A percentile compares a stretch with the other conserved stretches of the same genome.
Evolutionary conservation across 2,329 filamentous ascomycete genomes (phyloP).

Genomic region (Claviceps africana): DNA sequence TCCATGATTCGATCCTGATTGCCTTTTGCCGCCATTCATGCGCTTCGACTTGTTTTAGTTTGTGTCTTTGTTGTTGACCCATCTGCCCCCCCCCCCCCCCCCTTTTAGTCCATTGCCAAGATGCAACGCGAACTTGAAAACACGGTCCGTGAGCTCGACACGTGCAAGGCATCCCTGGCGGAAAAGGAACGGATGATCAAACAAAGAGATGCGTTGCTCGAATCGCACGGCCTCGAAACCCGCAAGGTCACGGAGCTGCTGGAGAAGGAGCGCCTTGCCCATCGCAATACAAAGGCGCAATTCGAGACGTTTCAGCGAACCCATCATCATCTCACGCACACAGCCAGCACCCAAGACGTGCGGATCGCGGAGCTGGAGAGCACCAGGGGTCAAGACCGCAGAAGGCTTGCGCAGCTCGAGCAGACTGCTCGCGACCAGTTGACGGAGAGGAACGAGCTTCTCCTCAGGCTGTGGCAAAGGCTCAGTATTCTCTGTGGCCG

Average conservation of each 20-base stretch:
- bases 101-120: conserved; percentile 58
- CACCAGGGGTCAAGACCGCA: conserved; percentile 62
- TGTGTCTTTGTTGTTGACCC: neutral
- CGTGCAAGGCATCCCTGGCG: conserved; percentile 59
- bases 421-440: conserved; percentile 74
- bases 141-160: conserved; percentile 69
- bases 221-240: conserved; percentile 76
- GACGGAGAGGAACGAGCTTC: conserved; percentile 73
- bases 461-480: conserved; percentile 81
- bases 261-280: conserved; percentile 75
- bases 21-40: neutral
- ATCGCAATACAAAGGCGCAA: conserved; percentile 73
- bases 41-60: neutral
- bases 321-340: conserved; percentile 74
- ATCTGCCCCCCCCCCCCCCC: neutral
- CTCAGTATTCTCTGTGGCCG: conserved; percentile 74
- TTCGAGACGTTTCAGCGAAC: conserved; percentile 83
- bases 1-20: neutral
- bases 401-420: conserved; percentile 63
- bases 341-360: conserved; percentile 70
- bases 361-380: conserved; percentile 77
- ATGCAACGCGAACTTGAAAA: conserved; percentile 79
- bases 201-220: conserved; percentile 75
- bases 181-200: conserved; percentile 87
- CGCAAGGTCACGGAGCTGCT: conserved; percentile 75